These are phyloP conservation scores for Aspergillus pseudonomiae DNA, from an alignment of 2,329 filamentous ascomycete genomes.

Conservation along the genomic window DNA sequence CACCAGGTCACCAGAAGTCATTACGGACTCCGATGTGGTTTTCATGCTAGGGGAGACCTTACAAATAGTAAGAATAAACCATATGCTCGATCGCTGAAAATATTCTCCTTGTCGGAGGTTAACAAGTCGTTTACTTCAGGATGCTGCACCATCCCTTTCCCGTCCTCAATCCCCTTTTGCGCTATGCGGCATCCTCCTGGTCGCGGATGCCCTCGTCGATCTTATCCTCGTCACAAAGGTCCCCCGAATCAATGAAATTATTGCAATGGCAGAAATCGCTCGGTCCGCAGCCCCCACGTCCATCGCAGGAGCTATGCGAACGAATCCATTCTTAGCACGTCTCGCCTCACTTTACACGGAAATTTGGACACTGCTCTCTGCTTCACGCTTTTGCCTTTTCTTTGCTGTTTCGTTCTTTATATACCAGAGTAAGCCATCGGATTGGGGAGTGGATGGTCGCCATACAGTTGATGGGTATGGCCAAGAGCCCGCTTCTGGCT, in stretches of 20 bases:
- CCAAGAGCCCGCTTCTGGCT: conserved; percentile 33
- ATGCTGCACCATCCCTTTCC: conserved; percentile 67
- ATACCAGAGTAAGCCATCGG: conserved; percentile 35
- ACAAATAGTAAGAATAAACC: conserved; percentile 67
- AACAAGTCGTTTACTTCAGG: conserved; percentile 25
- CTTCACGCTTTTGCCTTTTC: conserved; percentile 39
- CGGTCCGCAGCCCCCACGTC: conserved; percentile 36
- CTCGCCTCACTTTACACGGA: conserved; percentile 41
- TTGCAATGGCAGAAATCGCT: conserved; percentile 69
- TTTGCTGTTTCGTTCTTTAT: conserved; percentile 42
- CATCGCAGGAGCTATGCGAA: conserved; percentile 20
- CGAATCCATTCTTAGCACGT: conserved; percentile 29
- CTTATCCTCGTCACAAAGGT: conserved; percentile 60
- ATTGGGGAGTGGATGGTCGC: conserved; percentile 25
- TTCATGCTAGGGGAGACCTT: conserved; percentile 81
- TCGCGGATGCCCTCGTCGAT: conserved; percentile 66
- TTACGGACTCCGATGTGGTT: conserved; percentile 80
- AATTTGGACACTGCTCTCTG: conserved; percentile 41
- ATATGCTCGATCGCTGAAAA: not conserved
- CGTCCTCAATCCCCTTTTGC: conserved; percentile 68
- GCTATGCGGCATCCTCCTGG: conserved; percentile 69
- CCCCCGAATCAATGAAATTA: conserved; percentile 68
- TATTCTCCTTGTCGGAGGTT: conserved; percentile 1
- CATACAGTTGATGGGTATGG: conserved; percentile 23
- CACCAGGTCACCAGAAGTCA: conserved; percentile 69